Conservation (phyloP, 768 basidiomycete species). For the Leccinum ochraceum region DNA sequence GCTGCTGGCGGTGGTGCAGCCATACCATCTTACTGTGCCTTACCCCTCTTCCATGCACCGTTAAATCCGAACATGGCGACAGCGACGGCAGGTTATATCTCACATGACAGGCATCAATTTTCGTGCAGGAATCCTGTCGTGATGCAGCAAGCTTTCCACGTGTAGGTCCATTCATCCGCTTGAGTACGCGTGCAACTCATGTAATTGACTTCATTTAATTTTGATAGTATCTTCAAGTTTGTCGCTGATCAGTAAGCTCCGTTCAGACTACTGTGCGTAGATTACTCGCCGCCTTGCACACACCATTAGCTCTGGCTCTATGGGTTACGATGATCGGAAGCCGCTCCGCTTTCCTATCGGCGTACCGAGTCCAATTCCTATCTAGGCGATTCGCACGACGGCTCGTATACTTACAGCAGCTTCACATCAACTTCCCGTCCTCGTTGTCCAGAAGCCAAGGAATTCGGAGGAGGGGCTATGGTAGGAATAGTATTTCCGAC, state of each 20-base stretch:
- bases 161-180: constrained; percentile 40
- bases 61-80: constrained; percentile 26
- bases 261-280: not conserved
- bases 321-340: constrained; percentile 40
- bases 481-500: constrained; percentile 45
- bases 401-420: constrained; percentile 35
- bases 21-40: constrained; percentile 53
- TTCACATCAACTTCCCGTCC: constrained; percentile 35
- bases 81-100: constrained; percentile 46
- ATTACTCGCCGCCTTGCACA: not conserved
- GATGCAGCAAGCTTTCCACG: constrained; percentile 59
- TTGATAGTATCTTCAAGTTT: constrained; percentile 43
- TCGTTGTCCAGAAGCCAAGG: constrained; percentile 48
- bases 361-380: constrained; percentile 56
- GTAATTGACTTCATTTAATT: not conserved
- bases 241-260: constrained; percentile 48
- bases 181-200: not conserved
- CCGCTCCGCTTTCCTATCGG: constrained; percentile 54
- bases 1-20: constrained; percentile 38
- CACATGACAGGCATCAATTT: constrained; percentile 58
- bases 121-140: constrained; percentile 53
- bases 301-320: constrained; percentile 49
- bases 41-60: constrained; percentile 54
- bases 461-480: constrained; percentile 53
- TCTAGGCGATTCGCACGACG: constrained; percentile 54